phyloP scores from a whole-genome alignment of 2,329 filamentous ascomycete genomes.

The Diaporthe sp. region DNA sequence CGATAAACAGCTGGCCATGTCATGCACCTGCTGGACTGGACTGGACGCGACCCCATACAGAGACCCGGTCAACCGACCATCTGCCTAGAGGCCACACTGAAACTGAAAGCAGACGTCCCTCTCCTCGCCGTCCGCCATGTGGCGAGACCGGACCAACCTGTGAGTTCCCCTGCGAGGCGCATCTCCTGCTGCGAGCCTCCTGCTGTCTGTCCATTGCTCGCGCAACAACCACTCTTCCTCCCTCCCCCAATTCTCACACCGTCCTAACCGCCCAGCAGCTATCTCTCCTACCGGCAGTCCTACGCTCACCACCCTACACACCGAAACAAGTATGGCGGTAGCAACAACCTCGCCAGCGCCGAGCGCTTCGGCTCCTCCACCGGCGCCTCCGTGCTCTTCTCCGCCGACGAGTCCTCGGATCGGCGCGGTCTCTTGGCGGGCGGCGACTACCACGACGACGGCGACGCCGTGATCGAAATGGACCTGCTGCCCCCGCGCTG shows the following conservation, averaged over 20 bases:
- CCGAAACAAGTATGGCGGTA: conserved; percentile 77
- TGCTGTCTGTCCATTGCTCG: conserved; percentile 29
- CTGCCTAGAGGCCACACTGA: conserved; percentile 37
- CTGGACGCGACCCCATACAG: conserved; percentile 17
- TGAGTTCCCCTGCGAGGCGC: conserved; percentile 61
- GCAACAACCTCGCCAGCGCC: conserved; percentile 60
- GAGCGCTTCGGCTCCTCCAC: conserved; percentile 65
- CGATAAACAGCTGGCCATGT: conserved; percentile 40
- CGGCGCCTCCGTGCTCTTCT: conserved; percentile 68
- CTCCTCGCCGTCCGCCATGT: conserved; percentile 80
- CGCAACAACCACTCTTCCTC: neutral
- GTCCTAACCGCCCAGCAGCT: conserved; percentile 68
- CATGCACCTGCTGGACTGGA: conserved; percentile 35
- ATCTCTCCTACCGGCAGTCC: conserved; percentile 98
- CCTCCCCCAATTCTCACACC: neutral
- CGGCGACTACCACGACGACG: conserved; percentile 83
- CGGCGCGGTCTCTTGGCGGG: conserved; percentile 86
- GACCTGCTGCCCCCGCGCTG: conserved; percentile 94
- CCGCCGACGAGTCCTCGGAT: conserved; percentile 65
- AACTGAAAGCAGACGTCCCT: conserved; percentile 42
- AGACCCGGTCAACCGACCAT: conserved; percentile 10
- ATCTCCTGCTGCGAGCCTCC: neutral
- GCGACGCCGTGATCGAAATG: conserved; percentile 98
- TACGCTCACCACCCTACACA: conserved; percentile 95
- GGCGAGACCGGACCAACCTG: conserved; percentile 99